Evolutionary conservation across 805 yeast species (phyloP), one percentile per base, ranked within the genome.

Genomic region (Ogataea polymorpha): DNA sequence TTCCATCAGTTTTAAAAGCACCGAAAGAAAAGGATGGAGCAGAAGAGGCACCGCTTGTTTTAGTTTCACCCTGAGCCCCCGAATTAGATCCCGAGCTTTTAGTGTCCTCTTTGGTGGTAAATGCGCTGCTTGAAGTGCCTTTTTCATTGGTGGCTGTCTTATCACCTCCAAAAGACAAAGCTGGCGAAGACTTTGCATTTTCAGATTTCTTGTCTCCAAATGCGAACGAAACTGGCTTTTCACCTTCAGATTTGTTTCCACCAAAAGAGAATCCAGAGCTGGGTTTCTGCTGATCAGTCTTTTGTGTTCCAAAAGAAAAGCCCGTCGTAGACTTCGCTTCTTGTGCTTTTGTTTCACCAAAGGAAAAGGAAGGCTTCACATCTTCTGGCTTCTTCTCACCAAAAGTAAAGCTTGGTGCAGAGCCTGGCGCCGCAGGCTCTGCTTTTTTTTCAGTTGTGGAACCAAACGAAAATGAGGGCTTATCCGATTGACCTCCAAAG

Each of bases 1-100:
- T 56, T 9, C 26, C 16, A 5, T 56, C 63, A 24, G 53, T 50
- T 44, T 54, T 53, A 12, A 53, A 39, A 27, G 52, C 39, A 12
- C 48, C 48, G 23, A 44, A 43, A 6, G 51, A 43, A 14, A 46
- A 41, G 4, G 37, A n/a, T 4, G 38, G 18, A 13, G 32, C 5
- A 15, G 34, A n/a, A 2, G 34, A 35, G 3, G 40, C 26, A 15
- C 42, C 9, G 9, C 10, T 1, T 8, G 21, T 20, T 20, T 20
- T 34, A 13, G 37, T 35, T 26, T 45, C 41, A 13, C 42, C 44
- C 25, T 39, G 35, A 5, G 46, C 43, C 26, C 43, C 45, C 32
- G 49, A 37, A 5, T 37, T 20, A 26, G 35, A 37, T 6, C 46
- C 46, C 6, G 25, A 23, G 8, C 36, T 43, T 23, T 32, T 30